Base-by-base conservation (phyloP, 306 rosid species). In the Canavalia ensiformis region DNA sequence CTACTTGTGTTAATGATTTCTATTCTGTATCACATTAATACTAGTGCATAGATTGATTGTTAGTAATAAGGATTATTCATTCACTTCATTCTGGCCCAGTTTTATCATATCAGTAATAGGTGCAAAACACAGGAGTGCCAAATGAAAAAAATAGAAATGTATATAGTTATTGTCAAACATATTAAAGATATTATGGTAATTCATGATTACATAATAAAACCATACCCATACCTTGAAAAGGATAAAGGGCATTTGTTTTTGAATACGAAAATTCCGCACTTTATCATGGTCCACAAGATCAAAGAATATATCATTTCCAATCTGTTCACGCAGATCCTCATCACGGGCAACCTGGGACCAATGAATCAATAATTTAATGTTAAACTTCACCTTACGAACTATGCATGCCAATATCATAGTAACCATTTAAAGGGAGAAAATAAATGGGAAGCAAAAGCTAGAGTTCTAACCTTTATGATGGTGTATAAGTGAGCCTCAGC, bases 281-380 rank as follows among this genome's bases (percentile, higher is more conserved):
- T 91, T 95, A 72, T 95, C 97, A 90, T 92, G 97, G 86, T 95
- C 95, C 77, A 95, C 98, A 41, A 95, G 97, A 84, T 92, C 98
- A 67, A 95, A 95, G 86, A 89, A 92, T 84, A 88, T 88, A 75
- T 87, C 89, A 74, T 83, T 92, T 55, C 98, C 98, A 54, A 92
- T 92, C 83, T 95, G 98, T 51, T 91, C 91, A 35, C 13, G 70
- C 46, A 95, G 91, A 84, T 95, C 98, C 59, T 72, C 91, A 77
- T 95, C 98, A 44, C 97, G 86, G 68, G 97, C 95, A 81, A 92
- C 97, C 98, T 95, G 84, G 3, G 75, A 68, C 67, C 84, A 76
- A 75, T 4, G 8, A 3, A 60, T 65, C 75, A 77, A 60, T 60
- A 41, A 41, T 45, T 39, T 35, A 30, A 45, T 33, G 73, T 5